These are phyloP conservation scores for Venturia aucupariae DNA, from an alignment of 2,329 filamentous ascomycete species.

Conservation along the genomic window DNA sequence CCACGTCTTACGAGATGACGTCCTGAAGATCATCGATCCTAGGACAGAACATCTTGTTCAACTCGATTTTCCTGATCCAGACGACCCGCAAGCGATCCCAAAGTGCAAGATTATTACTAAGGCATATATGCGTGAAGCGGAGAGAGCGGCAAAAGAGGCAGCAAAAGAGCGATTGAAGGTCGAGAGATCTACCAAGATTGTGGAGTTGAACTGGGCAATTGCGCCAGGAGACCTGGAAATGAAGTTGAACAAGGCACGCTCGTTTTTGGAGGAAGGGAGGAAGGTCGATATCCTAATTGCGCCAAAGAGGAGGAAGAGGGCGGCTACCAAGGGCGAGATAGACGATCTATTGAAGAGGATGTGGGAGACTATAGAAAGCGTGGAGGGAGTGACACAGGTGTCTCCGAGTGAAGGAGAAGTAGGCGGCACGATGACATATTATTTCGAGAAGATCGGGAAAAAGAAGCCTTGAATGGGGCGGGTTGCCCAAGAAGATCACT, in stretches of 20 bases:
- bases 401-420: neutral
- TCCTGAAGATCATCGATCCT: slow-evolving; percentile 7
- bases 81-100: neutral
- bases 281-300: slow-evolving; percentile 10
- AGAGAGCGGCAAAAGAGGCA: neutral
- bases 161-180: neutral
- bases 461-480: neutral
- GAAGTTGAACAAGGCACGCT: slow-evolving; percentile 1
- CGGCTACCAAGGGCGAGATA: neutral
- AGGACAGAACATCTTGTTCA: slow-evolving; percentile 9
- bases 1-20: neutral
- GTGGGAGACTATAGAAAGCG: neutral
- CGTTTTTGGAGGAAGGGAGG: slow-evolving; percentile 14
- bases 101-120: slow-evolving; percentile 3
- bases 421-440: slow-evolving; percentile 1
- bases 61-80: neutral
- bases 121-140: neutral
- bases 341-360: slow-evolving; percentile 2
- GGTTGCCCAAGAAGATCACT: neutral
- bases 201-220: slow-evolving; percentile 13
- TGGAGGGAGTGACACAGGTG: slow-evolving; percentile 1
- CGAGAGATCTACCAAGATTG: neutral
- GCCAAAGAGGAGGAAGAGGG: slow-evolving; percentile 8
- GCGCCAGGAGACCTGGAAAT: slow-evolving; percentile 11
- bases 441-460: slow-evolving; percentile 6